Evolutionary conservation across 768 basidiomycete genomes (phyloP).

Genomic region (Gyrodon lividus): DNA sequence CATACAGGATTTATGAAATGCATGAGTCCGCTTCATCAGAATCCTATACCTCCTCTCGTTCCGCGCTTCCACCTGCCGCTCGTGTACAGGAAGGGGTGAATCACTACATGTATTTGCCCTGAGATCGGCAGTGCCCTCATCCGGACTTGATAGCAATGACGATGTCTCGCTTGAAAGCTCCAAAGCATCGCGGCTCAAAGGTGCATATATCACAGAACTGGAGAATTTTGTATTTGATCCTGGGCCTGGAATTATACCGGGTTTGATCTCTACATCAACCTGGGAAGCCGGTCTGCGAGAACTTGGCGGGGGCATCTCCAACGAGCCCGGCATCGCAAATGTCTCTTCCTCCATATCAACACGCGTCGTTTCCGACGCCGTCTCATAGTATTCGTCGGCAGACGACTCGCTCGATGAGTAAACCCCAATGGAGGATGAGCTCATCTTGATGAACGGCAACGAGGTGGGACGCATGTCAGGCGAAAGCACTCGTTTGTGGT

Average conservation of each 20-base stretch:
- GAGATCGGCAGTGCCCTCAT: not conserved
- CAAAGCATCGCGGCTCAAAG: not conserved
- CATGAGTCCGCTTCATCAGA: conserved; percentile 50
- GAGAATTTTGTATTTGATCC: not conserved
- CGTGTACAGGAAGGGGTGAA: conserved; percentile 38
- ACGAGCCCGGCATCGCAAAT: not conserved
- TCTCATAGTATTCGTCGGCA: conserved; percentile 26
- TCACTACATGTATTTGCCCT: not conserved
- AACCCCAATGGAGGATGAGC: not conserved
- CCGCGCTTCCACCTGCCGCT: conserved; percentile 39
- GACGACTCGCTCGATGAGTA: conserved; percentile 13
- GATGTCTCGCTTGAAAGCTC: conserved; percentile 34
- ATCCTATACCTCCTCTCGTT: conserved; percentile 71
- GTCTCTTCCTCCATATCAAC: conserved; percentile 7
- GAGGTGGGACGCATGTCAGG: not conserved
- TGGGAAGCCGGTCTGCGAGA: not conserved
- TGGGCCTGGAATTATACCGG: not conserved
- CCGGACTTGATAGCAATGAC: conserved; percentile 27
- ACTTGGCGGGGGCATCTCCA: not conserved
- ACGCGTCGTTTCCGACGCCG: conserved; percentile 26
- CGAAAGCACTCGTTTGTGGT: not conserved
- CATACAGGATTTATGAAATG: conserved; percentile 68
- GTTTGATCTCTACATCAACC: too few relatives aligned
- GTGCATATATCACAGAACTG: not conserved
- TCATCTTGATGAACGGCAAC: not conserved